Evolutionary conservation across 495 filamentous ascomycete genomes (phyloP).

Genomic region (Entonaema liquescens): DNA sequence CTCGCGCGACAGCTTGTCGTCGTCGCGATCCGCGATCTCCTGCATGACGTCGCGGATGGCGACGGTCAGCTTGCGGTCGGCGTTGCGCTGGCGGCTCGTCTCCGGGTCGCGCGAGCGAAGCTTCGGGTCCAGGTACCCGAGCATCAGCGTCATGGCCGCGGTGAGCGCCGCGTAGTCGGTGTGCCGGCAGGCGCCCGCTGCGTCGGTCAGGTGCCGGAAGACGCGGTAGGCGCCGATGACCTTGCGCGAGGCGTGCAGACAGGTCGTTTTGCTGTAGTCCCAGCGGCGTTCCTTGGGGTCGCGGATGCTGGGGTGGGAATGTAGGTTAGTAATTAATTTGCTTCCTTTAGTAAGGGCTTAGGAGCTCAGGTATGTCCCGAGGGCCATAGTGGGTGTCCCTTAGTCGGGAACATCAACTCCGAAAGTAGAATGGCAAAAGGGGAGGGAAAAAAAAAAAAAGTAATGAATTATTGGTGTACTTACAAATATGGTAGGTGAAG

Average conservation of each 20-base stretch:
- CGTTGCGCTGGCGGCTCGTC: slow-evolving; percentile 48
- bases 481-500: slow-evolving; percentile 57
- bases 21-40: slow-evolving; percentile 46
- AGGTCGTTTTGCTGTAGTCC: slow-evolving; percentile 60
- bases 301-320: slow-evolving; percentile 32
- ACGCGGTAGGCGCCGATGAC: slow-evolving; percentile 53
- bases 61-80: slow-evolving; percentile 47
- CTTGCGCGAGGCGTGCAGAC: slow-evolving; percentile 51
- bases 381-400: too few relatives aligned
- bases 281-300: slow-evolving; percentile 53
- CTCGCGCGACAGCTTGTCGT: slow-evolving; percentile 53
- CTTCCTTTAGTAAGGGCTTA: slow-evolving; percentile 3
- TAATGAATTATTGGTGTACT: neutral
- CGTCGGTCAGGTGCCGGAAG: slow-evolving; percentile 47
- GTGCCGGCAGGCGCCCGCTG: slow-evolving; percentile 52
- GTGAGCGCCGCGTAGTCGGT: slow-evolving; percentile 58
- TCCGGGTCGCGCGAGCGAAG: slow-evolving; percentile 35
- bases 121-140: slow-evolving; percentile 52
- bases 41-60: slow-evolving; percentile 52
- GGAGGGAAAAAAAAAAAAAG: neutral
- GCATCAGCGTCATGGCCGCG: slow-evolving; percentile 55
- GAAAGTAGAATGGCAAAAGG: neutral
- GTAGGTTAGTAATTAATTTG: neutral
- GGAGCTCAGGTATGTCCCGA: too few relatives aligned
- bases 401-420: neutral